phyloP scores from a whole-genome alignment of 179 eudicot genomes.

The Patellifolia procumbens region DNA sequence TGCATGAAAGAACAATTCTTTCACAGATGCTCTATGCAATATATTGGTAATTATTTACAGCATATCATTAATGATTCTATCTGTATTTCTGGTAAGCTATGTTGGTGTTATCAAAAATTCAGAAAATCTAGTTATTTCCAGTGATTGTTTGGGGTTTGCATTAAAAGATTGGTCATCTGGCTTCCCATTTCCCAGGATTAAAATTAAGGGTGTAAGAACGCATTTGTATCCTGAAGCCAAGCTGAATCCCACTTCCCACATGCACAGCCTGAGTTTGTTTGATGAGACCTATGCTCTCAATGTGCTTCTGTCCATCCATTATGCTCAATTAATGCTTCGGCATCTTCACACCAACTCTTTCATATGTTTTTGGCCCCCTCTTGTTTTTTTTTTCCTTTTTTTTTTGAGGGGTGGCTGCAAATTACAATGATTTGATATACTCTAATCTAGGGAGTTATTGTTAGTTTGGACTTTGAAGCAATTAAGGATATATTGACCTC shows the following conservation, averaged over 20 bases:
- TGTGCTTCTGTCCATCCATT: slow-evolving; percentile 8
- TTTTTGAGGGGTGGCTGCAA: slow-evolving; percentile 7
- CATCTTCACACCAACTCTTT: slow-evolving; percentile 33
- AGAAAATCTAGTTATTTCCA: slow-evolving; percentile 9
- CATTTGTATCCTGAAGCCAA: slow-evolving; percentile 30
- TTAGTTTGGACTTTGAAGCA: slow-evolving; percentile 1
- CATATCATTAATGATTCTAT: background rate
- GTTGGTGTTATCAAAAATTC: background rate
- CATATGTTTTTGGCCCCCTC: background rate
- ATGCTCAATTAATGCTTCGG: slow-evolving; percentile 26
- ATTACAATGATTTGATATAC: slow-evolving; percentile 13
- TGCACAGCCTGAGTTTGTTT: slow-evolving; percentile 18
- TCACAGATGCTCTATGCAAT: background rate
- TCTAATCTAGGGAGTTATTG: background rate
- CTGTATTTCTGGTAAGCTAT: background rate
- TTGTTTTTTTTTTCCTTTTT: background rate
- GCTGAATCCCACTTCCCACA: slow-evolving; percentile 32
- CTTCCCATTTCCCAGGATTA: background rate
- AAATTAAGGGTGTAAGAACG: background rate
- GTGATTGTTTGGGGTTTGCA: background rate
- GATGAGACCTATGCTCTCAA: slow-evolving; percentile 15
- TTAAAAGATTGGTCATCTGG: slow-evolving; percentile 6
- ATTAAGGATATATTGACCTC: slow-evolving; percentile 28
- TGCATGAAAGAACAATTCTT: background rate
- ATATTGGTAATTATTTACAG: background rate